Evolutionary conservation across 768 basidiomycete genomes (phyloP).

Genomic region (Podaxis carcinomalis): DNA sequence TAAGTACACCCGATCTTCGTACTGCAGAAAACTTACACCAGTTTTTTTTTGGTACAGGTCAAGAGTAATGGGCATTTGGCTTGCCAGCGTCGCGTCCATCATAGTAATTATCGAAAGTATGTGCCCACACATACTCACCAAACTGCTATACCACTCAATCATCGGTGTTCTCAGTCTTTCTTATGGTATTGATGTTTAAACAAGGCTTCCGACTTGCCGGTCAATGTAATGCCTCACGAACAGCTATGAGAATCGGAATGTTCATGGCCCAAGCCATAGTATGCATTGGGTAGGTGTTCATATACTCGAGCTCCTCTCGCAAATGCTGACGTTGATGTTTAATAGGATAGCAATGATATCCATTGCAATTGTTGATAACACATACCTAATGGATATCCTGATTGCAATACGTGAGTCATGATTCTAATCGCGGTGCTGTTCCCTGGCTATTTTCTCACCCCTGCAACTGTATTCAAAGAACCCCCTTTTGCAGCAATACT

Average conservation of each 20-base stretch:
- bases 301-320: background rate
- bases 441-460: no score
- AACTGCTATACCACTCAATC: background rate
- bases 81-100: background rate
- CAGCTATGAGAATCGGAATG: background rate
- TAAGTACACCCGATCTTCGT: background rate
- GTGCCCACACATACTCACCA: background rate
- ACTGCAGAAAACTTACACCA: background rate
- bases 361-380: background rate
- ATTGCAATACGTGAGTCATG: slow-evolving; percentile 6
- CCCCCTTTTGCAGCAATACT: background rate
- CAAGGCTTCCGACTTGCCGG: background rate
- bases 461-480: background rate
- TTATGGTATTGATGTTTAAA: slow-evolving; percentile 2
- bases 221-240: background rate
- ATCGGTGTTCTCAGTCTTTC: background rate
- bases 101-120: background rate
- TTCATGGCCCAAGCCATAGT: background rate
- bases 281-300: background rate
- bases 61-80: background rate
- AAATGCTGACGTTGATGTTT: background rate
- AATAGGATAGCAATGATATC: background rate
- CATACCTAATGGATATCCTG: background rate
- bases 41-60: background rate
- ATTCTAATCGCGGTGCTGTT: background rate